Conservation (phyloP, 2,329 filamentous ascomycete species). For the Venturia aucupariae region DNA sequence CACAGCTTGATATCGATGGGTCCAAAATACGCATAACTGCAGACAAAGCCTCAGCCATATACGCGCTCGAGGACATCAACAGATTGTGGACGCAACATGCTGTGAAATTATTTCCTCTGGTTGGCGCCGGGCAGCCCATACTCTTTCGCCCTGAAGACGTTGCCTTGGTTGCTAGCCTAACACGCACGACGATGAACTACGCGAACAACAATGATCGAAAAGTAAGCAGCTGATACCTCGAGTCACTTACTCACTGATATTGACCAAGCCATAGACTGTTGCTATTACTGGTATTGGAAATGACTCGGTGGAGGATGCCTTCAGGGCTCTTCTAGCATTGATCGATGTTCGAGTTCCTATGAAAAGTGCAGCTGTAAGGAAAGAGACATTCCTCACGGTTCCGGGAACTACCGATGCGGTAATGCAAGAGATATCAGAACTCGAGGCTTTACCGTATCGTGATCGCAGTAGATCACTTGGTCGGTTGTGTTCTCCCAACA, state of each 20-base stretch:
- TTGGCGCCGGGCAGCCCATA: background rate
- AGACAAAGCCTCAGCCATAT: constrained; percentile 27
- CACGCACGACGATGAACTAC: background rate
- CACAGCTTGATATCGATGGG: constrained; percentile 24
- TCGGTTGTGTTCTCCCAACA: background rate
- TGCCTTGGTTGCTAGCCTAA: background rate
- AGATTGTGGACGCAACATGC: constrained; percentile 8
- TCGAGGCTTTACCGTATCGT: background rate
- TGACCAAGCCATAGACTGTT: background rate
- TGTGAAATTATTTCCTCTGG: background rate
- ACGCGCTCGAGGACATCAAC: constrained; percentile 27
- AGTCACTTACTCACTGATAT: background rate
- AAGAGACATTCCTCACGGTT: background rate
- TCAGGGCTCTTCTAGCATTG: background rate
- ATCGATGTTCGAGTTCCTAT: background rate
- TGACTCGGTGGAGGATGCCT: background rate
- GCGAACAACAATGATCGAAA: background rate
- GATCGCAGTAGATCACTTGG: background rate
- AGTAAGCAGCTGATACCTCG: background rate
- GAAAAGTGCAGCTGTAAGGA: background rate
- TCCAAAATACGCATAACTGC: constrained; percentile 28
- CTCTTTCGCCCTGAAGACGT: background rate
- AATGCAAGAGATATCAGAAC: background rate
- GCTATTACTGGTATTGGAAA: background rate
- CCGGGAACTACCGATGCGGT: background rate